Conservation (phyloP, 2,329 filamentous ascomycete genomes). For the Epichloe elymi region DNA sequence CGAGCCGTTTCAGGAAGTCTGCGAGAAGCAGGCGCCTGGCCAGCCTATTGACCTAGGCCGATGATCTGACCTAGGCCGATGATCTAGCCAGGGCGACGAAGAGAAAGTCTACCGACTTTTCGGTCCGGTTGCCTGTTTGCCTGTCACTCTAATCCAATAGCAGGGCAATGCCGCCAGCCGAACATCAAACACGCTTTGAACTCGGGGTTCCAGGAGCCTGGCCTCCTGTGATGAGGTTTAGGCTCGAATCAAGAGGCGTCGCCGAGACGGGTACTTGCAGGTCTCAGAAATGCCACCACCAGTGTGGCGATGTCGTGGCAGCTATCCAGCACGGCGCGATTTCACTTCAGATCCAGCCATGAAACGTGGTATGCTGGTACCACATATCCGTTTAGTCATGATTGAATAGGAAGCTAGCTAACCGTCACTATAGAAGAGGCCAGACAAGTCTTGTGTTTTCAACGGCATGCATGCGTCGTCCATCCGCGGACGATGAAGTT, state of each 20-base stretch:
- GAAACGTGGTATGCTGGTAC: slow-evolving; percentile 4
- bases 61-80: neutral
- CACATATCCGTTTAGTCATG: neutral
- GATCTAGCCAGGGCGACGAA: neutral
- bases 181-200: slow-evolving; percentile 4
- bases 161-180: slow-evolving; percentile 5
- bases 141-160: slow-evolving; percentile 4
- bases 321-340: neutral
- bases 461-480: neutral
- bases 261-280: slow-evolving; percentile 11
- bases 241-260: slow-evolving; percentile 7
- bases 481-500: neutral
- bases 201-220: neutral
- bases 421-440: neutral
- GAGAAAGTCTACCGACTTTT: slow-evolving; percentile 6
- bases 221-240: slow-evolving; percentile 2
- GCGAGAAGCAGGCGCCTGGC: neutral
- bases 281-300: slow-evolving; percentile 6
- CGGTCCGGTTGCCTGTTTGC: slow-evolving; percentile 8
- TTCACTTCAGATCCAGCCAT: neutral
- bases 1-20: neutral
- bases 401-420: neutral
- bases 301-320: neutral
- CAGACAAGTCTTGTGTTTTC: neutral
- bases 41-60: neutral